These are phyloP conservation scores for Priceomyces haplophilus DNA, from an alignment of 805 yeast species.

Conservation along the genomic window DNA sequence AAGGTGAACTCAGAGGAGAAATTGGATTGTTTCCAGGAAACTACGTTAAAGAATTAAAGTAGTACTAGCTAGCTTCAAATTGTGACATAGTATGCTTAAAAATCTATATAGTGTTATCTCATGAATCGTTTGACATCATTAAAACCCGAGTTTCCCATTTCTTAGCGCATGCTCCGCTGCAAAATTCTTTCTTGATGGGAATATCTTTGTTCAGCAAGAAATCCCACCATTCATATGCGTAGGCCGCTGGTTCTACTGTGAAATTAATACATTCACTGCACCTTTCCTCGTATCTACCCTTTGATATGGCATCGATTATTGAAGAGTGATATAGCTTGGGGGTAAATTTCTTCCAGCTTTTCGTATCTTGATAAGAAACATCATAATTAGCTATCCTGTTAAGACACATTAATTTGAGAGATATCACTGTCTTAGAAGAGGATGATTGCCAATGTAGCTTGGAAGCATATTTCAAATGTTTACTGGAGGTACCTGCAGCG, in stretches of 20 bases:
- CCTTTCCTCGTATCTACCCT: conserved; percentile 48
- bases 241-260: conserved; percentile 57
- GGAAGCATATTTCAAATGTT: conserved; percentile 23
- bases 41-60: conserved; percentile 21
- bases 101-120: conserved; percentile 1
- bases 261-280: conserved; percentile 51
- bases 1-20: conserved; percentile 26
- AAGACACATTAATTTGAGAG: conserved; percentile 47
- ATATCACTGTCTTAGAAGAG: conserved; percentile 29
- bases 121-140: conserved; percentile 6
- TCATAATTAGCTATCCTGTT: conserved; percentile 49
- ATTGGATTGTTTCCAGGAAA: conserved; percentile 28
- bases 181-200: conserved; percentile 55
- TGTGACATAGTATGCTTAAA: background rate
- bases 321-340: conserved; percentile 44
- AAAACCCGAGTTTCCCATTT: conserved; percentile 17
- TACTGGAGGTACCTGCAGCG: conserved; percentile 21
- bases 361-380: conserved; percentile 53
- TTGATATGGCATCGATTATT: conserved; percentile 51
- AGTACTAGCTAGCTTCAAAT: background rate
- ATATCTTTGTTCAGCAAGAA: conserved; percentile 45
- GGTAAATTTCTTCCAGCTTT: conserved; percentile 49
- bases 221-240: conserved; percentile 68
- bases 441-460: conserved; percentile 21
- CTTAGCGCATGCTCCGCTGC: conserved; percentile 47